phyloP scores from a whole-genome alignment of 1,284 basidiomycete genomes.

The Cryptococcus depauperatus region DNA sequence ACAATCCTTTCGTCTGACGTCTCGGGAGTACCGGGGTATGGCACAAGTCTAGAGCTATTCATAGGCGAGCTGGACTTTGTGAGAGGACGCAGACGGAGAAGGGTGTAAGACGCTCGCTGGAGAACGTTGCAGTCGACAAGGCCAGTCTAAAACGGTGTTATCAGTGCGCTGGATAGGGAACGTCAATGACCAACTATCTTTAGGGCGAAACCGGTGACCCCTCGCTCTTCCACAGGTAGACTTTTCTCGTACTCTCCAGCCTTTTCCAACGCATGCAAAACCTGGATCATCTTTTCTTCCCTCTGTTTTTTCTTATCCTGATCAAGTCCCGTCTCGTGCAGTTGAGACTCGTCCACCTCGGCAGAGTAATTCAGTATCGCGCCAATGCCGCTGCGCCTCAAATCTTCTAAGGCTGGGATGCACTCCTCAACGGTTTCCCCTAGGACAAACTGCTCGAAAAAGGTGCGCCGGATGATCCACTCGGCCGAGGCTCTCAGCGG shows the following conservation, averaged over 20 bases:
- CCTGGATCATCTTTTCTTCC: conserved; percentile 53
- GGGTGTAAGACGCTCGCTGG: conserved; percentile 41
- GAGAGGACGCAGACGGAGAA: conserved; percentile 37
- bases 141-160: conserved; percentile 30
- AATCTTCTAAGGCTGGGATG: conserved; percentile 55
- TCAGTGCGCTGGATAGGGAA: neutral
- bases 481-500: conserved; percentile 58
- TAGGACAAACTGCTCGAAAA: conserved; percentile 79
- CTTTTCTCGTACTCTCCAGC: conserved; percentile 68
- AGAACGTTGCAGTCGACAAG: conserved; percentile 42
- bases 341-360: conserved; percentile 57
- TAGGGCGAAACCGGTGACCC: conserved; percentile 71
- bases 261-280: conserved; percentile 62
- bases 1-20: conserved; percentile 29
- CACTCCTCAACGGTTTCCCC: conserved; percentile 69
- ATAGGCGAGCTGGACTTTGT: conserved; percentile 21
- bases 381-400: conserved; percentile 64
- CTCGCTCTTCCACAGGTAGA: conserved; percentile 26
- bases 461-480: conserved; percentile 66
- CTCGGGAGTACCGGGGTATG: conserved; percentile 58
- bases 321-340: conserved; percentile 33
- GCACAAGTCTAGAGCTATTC: conserved; percentile 38
- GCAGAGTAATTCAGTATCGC: conserved; percentile 77
- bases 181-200: conserved; percentile 61
- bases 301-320: conserved; percentile 59